Conservation (phyloP, 2,329 filamentous ascomycete species). For the Nothophaeocryptopus gaeumannii region DNA sequence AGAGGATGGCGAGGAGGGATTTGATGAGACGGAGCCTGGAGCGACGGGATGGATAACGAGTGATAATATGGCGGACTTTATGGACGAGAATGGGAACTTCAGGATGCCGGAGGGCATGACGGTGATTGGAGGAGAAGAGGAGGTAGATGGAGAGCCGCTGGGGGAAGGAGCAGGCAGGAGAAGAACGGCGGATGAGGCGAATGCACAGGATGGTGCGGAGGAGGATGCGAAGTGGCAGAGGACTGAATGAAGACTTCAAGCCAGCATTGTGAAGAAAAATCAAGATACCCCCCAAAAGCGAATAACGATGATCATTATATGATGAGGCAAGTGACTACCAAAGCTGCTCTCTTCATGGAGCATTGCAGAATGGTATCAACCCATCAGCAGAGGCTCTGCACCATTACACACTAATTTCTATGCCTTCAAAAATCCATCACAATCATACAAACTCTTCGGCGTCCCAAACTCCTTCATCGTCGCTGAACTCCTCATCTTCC, state of each 20-base stretch:
- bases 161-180: slow-evolving; percentile 33
- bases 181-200: slow-evolving; percentile 46
- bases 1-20: slow-evolving; percentile 47
- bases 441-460: slow-evolving; percentile 48
- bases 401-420: background rate
- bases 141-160: slow-evolving; percentile 32
- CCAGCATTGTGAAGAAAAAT: too few species aligned
- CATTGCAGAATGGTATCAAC: too few species aligned
- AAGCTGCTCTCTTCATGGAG: too few species aligned
- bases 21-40: slow-evolving; percentile 62
- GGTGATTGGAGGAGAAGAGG: slow-evolving; percentile 55
- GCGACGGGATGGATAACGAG: slow-evolving; percentile 85
- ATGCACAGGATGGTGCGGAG: slow-evolving; percentile 32
- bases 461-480: slow-evolving; percentile 29
- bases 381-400: too few species aligned
- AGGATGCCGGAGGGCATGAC: slow-evolving; percentile 66
- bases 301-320: too few species aligned
- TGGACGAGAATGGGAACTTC: slow-evolving; percentile 79
- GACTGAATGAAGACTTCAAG: slow-evolving; percentile 39
- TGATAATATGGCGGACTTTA: slow-evolving; percentile 82
- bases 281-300: too few species aligned
- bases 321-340: too few species aligned
- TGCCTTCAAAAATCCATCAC: slow-evolving; percentile 36
- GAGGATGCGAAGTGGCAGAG: slow-evolving; percentile 52
- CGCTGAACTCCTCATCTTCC: background rate